Evolutionary conservation across 2,329 filamentous ascomycete genomes (phyloP), one percentile per base, ranked within the genome.

Genomic region (Cylindrodendrum hubeiense): DNA sequence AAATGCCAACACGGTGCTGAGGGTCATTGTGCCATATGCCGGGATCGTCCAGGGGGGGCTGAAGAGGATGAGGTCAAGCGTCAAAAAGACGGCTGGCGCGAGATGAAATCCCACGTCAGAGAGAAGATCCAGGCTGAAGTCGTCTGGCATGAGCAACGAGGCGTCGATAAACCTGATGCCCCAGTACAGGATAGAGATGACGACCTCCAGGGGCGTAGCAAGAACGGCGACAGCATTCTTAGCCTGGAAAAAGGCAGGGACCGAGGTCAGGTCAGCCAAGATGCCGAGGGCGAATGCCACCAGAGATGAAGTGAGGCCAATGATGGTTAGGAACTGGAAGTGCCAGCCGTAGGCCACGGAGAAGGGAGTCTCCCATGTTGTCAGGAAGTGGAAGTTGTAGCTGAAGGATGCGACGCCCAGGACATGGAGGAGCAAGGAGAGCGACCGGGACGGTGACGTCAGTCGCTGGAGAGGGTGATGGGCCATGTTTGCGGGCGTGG

Each of bases 111-210:
- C 87, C 12, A 91, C 73, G 76, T 93, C 91, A 17, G 86, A 84
- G 24, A 83, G 68, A 28, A 88, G 78, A 8, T 85, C 83, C 47
- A 92, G 79, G 34, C 85, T 80, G 30, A 90, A 82, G 6, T 86
- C 86, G 1, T 86, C 84, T 15, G 86, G 86, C 44, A 86, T 80
- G 10, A 90, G 74, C 8, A 90, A 79, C 15, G 71, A 75, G 63
- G 82, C 84, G 72, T 90, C 85, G 62, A 89, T 84, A 63, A 87
- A 79, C 51, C 84, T 84, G 21, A 94, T 83, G 12, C 89, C 86
- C 91, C 92, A 94, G 79, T 94, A 94, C 2, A 95, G 80, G 30
- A 92, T 79, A 69, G 85, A 90, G 75, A 95, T 91, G 58, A 94
- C 81, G 24, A 91, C 87, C 77, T 93, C 91, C 63, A 94, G 81